Evolutionary conservation across 441 rosid species (phyloP).

Genomic region (Corymbia citriodora): DNA sequence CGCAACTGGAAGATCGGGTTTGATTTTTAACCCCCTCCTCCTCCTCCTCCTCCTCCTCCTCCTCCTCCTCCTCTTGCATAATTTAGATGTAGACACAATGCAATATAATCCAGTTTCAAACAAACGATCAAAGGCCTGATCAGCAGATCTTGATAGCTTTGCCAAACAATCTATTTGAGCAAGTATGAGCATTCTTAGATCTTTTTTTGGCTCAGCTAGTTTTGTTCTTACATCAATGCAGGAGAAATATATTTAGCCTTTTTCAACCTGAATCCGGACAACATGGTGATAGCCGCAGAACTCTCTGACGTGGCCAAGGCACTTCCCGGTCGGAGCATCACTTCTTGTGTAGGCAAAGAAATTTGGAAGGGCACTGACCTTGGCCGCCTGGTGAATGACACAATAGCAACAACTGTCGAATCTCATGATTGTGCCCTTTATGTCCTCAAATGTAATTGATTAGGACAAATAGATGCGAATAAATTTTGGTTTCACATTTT

Average conservation of each 20-base stretch:
- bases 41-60: neutral
- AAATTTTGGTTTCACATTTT: neutral
- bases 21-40: neutral
- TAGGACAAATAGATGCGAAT: neutral
- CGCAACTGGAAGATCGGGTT: conserved; percentile 73
- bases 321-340: conserved; percentile 21
- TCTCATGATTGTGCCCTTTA: conserved; percentile 62
- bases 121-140: neutral
- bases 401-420: conserved; percentile 37
- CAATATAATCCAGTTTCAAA: neutral
- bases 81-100: too few relatives aligned
- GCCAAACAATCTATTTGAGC: neutral
- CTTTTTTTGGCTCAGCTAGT: neutral
- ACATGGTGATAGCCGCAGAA: conserved; percentile 46
- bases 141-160: neutral
- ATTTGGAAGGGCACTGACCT: conserved; percentile 53
- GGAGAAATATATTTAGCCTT: conserved; percentile 76
- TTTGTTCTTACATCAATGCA: conserved; percentile 3
- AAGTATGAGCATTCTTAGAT: neutral
- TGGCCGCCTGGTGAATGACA: conserved; percentile 14
- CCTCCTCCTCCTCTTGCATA: neutral
- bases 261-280: conserved; percentile 61
- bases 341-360: conserved; percentile 48
- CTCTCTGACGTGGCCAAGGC: conserved; percentile 51
- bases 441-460: conserved; percentile 37